Evolutionary conservation across 2,329 filamentous ascomycete species (phyloP), one percentile per base, ranked within the genome.

Genomic region (Fusarium tupiense): DNA sequence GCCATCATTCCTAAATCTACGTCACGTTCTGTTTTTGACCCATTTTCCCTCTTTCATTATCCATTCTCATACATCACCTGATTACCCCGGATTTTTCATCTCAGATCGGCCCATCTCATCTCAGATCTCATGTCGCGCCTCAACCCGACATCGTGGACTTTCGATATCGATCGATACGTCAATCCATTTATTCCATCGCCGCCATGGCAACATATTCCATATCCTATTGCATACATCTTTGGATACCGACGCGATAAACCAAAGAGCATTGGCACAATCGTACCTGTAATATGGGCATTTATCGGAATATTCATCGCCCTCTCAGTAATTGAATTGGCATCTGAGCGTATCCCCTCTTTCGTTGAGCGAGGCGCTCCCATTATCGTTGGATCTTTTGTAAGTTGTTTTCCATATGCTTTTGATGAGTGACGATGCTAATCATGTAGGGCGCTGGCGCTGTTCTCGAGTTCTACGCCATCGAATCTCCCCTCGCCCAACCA

Each of bases 81-180:
- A 67, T 67, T 67, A 67, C 64, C 64, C 64, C 62, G 9, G 62
- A 60, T 35, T 68, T 37, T 47, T 11, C n/a, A 52, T 17, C 38
- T 40, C 13, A 38, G 37, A 54, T 41, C 43, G n/a, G 14, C 8
- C 35, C 26, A 19, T 17, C 14, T 53, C 26, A 46, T 13, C 11
- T 26, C 37, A 9, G n/a, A 71, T 71, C 52, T 56, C 41, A 75
- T 78, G 67, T 62, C 74, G 49, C 61, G 72, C 22, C 63, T 69
- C 38, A 37, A 75, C 22, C 76, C 74, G 2, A 75, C 46, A 26
- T 71, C 71, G 40, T 88, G 86, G 84, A 86, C 91, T 78, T 90
- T 97, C 82, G 90, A 96, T 82, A 89, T 97, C 72, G 95, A 98
- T 85, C 84, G 83, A n/a, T 90, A 92, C 80, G 80, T 97, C 58